Percentiles rank a stretch among this genome's conserved stretches.
Conservation (phyloP, 2,329 filamentous ascomycete species). For the Bipolaris zeicola region DNA sequence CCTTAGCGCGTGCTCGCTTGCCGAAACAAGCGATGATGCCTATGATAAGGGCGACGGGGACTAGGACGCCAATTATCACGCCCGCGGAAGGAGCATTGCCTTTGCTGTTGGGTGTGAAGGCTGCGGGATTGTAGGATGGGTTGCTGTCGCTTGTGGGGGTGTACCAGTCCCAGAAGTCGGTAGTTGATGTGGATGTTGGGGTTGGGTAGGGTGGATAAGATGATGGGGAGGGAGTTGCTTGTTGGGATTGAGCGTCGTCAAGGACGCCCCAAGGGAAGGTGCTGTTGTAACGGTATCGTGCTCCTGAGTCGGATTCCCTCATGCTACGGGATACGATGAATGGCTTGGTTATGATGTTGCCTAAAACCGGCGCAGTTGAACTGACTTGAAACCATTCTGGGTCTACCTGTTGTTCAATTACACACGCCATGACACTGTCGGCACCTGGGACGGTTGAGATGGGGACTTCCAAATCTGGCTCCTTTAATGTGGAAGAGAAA, state of each 20-base stretch:
- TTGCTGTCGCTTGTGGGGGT: too few relatives aligned
- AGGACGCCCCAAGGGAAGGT: not conserved
- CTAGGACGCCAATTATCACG: not conserved
- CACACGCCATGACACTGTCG: conserved; percentile 3
- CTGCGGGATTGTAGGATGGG: too few relatives aligned
- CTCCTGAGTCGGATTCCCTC: not conserved
- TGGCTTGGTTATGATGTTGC: not conserved
- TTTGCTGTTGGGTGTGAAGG: too few relatives aligned
- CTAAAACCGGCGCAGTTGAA: not conserved
- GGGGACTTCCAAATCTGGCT: not conserved
- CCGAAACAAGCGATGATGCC: not conserved
- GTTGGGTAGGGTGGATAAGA: not conserved
- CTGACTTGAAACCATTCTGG: too few relatives aligned
- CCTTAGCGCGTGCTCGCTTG: not conserved
- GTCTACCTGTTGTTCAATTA: not conserved
- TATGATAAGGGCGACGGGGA: not conserved
- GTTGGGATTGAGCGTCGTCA: not conserved
- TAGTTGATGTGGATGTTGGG: not conserved
- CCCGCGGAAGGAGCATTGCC: not conserved
- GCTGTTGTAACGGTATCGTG: not conserved
- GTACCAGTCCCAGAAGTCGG: not conserved
- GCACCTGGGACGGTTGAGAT: not conserved
- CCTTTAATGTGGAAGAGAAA: not conserved
- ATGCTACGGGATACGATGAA: not conserved
- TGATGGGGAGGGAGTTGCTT: too few relatives aligned